Evolutionary conservation across 768 basidiomycete species (phyloP), one percentile per base, ranked within the genome.

Genomic region (Lentinula guzmanii): DNA sequence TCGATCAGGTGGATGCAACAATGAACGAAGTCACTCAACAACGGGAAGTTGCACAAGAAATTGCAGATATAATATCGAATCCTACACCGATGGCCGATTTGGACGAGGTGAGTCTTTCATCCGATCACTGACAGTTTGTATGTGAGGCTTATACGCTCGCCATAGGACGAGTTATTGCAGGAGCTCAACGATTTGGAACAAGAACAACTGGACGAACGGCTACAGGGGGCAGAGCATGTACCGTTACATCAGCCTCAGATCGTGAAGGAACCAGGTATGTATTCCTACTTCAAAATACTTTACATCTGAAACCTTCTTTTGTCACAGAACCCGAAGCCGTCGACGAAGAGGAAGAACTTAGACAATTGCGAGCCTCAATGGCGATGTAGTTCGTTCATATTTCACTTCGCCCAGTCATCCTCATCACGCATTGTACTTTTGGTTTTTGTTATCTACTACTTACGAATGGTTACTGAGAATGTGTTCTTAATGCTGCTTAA

Each of bases 1-100:
- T 95, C 65, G 87, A 89, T 66, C 91, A 91, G 73, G 95, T 98
- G 61, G 97, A 98, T 68, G 76, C 82, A 33, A 91, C 89, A 28
- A 98, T 99, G 91, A 80, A 86, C 62, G 78, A 81, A 56, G 90
- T 98, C 66, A 83, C 87, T 52, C 95, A 96, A 67, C 95, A 98
- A 75, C 87, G 92, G 70, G 92, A 93, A 57, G 79, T 96, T 64
- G 93, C 95, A 58, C 89, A 89, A 70, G 97, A 99, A 79, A 91
- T 98, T 64, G 89, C 90, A 58, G 90, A 92, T 11, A 84, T 89
- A 57, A 92, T 98, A 68, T 89, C 93, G 50, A 86, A 84, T 68
- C 90, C 91, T 28, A 67, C 79, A 34, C 79, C 80, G 58, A 9
- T 48, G 8, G 76, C 78, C 53, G 83, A 83, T 64, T 76, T 85